These are phyloP conservation scores for Pyrenochaeta sp. DNA, from an alignment of 2,329 filamentous ascomycete species.

Conservation along the genomic window DNA sequence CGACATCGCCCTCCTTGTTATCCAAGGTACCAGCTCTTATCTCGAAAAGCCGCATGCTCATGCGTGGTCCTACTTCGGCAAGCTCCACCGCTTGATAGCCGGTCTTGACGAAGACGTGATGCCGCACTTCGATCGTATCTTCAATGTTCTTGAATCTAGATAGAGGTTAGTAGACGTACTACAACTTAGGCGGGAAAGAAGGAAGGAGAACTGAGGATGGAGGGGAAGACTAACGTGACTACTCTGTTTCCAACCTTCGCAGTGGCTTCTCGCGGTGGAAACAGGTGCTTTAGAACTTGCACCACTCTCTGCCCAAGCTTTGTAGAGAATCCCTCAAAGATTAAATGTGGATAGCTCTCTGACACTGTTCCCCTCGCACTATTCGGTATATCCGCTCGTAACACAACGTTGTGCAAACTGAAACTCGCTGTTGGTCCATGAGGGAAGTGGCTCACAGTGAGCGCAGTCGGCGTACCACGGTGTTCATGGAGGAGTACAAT, in stretches of 20 bases:
- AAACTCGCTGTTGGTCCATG: conserved; percentile 90
- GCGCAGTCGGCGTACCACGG: conserved; percentile 86
- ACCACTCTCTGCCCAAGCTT: conserved; percentile 82
- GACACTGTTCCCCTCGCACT: conserved; percentile 85
- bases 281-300: conserved; percentile 92
- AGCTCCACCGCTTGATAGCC: conserved; percentile 79
- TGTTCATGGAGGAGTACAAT: conserved; percentile 82
- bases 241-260: conserved; percentile 85
- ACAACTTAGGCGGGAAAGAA: no score
- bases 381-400: conserved; percentile 92
- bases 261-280: conserved; percentile 84
- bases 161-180: conserved; percentile 3
- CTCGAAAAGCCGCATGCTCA: conserved; percentile 97
- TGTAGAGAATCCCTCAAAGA: conserved; percentile 93
- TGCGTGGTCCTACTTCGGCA: conserved; percentile 70
- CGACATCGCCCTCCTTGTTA: conserved; percentile 92
- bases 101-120: conserved; percentile 93
- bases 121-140: conserved; percentile 85
- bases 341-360: conserved; percentile 91
- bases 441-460: conserved; percentile 87
- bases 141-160: conserved; percentile 78
- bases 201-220: background rate
- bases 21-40: conserved; percentile 91
- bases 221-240: conserved; percentile 72
- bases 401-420: conserved; percentile 88